phyloP scores from a whole-genome alignment of 441 rosid genomes.

The Bocquillonia castaneifolia region DNA sequence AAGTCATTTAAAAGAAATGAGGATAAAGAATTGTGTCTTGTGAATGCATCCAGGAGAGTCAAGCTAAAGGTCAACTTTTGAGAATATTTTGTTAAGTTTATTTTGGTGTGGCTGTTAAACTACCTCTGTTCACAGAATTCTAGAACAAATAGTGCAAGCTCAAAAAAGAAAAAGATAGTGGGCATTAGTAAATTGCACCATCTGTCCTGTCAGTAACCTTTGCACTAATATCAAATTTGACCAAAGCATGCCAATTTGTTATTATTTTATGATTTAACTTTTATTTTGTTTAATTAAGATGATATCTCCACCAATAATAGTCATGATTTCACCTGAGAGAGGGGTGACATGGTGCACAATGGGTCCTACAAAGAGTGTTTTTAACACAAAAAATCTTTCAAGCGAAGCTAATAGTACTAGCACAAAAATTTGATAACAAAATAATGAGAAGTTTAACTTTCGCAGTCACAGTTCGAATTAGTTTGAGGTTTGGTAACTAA shows the following conservation, averaged over 20 bases:
- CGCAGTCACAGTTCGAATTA: not conserved
- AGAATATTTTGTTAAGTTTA: not conserved
- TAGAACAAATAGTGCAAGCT: not conserved
- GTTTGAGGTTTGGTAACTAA: not conserved
- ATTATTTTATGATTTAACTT: not conserved
- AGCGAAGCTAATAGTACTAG: not conserved
- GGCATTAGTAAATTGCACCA: not conserved
- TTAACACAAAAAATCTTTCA: not conserved
- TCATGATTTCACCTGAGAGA: not conserved
- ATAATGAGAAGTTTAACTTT: not conserved
- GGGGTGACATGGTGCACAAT: not conserved
- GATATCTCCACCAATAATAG: not conserved
- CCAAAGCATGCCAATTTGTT: not conserved
- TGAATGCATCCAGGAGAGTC: not conserved
- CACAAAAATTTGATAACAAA: not conserved
- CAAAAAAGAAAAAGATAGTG: not conserved
- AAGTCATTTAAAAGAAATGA: not conserved
- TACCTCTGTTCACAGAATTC: not conserved
- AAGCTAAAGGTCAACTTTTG: not conserved
- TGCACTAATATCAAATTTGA: not conserved
- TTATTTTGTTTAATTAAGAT: not conserved
- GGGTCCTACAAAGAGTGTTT: not conserved
- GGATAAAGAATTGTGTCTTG: not conserved
- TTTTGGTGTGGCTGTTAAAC: not conserved
- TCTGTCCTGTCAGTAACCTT: not conserved